A percentile compares a stretch with the other conserved stretches of the same genome.
Evolutionary conservation across 1,139 yeast species (phyloP).

Genomic region (Kurtzmaniella quercitrusa): DNA sequence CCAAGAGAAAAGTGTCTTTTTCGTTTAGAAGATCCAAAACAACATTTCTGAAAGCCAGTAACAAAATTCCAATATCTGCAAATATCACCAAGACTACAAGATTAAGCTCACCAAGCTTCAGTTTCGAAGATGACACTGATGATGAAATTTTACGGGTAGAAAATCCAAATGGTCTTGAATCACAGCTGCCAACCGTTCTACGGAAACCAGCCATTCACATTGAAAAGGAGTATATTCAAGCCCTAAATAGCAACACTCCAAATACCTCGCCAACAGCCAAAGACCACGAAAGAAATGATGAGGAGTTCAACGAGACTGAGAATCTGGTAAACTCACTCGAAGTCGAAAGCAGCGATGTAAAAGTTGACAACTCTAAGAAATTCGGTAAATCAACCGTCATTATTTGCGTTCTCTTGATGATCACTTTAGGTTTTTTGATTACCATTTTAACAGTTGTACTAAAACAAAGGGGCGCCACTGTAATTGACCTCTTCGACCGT

Average conservation of each 20-base stretch:
- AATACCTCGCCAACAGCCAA: background rate
- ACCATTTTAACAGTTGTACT: background rate
- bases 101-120: background rate
- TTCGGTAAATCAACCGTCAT: too few species aligned
- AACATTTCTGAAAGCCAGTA: background rate
- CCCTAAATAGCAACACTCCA: background rate
- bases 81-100: background rate
- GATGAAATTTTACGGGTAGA: background rate
- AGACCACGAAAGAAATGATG: background rate
- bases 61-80: background rate
- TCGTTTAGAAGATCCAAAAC: conserved; percentile 5
- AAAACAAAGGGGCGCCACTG: background rate
- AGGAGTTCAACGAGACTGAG: too few species aligned
- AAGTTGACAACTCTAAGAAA: background rate
- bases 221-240: background rate
- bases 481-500: background rate
- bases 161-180: background rate
- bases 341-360: background rate
- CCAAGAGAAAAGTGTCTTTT: conserved; percentile 13
- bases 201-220: background rate
- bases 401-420: background rate
- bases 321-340: too few species aligned
- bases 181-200: background rate
- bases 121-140: background rate
- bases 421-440: background rate